Evolutionary conservation across 192 early-diverging fungal species (phyloP).

Genomic region (Entomortierella parvispora): DNA sequence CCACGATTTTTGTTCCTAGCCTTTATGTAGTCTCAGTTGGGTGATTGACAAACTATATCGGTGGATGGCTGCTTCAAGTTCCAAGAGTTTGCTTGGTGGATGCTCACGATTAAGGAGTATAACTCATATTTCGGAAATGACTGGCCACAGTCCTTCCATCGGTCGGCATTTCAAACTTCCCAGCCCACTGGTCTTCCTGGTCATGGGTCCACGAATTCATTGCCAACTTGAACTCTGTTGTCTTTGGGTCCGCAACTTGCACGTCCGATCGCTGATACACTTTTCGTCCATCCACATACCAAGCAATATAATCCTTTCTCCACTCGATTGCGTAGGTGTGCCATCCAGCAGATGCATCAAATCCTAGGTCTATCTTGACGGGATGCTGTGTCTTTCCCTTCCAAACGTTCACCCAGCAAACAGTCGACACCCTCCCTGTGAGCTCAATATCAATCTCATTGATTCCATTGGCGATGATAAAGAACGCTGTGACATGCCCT

Average conservation of each 20-base stretch:
- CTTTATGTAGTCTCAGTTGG: too few species aligned
- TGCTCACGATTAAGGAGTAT: constrained; percentile 1
- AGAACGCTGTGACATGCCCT: constrained; percentile 7
- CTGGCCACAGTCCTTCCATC: constrained; percentile 2
- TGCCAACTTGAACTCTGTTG: constrained; percentile 9
- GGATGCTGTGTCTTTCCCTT: constrained; percentile 9
- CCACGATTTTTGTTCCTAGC: too few species aligned
- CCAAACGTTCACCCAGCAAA: constrained; percentile 17
- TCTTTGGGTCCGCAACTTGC: constrained; percentile 1
- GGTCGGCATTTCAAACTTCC: constrained; percentile 11
- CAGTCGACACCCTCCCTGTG: not conserved
- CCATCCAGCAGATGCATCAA: constrained; percentile 8
- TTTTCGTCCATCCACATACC: constrained; percentile 8
- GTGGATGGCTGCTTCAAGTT: too few species aligned
- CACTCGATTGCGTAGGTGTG: constrained; percentile 13
- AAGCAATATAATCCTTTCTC: constrained; percentile 9
- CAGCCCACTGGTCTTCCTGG: constrained; percentile 9
- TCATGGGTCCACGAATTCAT: constrained; percentile 9
- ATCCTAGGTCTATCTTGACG: constrained; percentile 12
- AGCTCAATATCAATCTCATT: constrained; percentile 9
- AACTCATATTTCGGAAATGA: constrained; percentile 8
- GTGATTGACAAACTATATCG: too few species aligned
- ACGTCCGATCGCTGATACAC: constrained; percentile 6
- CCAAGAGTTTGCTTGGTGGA: too few species aligned
- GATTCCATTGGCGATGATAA: constrained; percentile 7